A percentile compares a stretch with the other conserved stretches of the same genome.
Evolutionary conservation across 257 asterid species (phyloP).

Genomic region (Salvia splendens): DNA sequence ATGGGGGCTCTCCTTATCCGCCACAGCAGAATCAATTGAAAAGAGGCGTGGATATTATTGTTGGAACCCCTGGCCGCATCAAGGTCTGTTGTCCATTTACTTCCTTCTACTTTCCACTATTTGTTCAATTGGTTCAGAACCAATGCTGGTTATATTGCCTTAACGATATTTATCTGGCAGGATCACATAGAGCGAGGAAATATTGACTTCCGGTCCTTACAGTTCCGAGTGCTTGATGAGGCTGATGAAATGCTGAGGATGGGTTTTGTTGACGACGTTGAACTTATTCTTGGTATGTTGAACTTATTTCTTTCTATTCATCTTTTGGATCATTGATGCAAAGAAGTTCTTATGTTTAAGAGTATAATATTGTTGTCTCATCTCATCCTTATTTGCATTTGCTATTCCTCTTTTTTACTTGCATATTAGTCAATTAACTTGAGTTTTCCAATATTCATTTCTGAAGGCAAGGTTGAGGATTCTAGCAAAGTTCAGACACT

Average conservation of each 20-base stretch:
- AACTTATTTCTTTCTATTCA: neutral
- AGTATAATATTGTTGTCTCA: neutral
- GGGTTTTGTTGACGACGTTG: slow-evolving; percentile 99
- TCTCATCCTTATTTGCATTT: slow-evolving; percentile 3
- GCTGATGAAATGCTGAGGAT: slow-evolving; percentile 99
- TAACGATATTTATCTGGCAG: slow-evolving; percentile 41
- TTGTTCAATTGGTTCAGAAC: neutral
- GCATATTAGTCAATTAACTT: slow-evolving; percentile 2
- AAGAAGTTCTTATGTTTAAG: neutral
- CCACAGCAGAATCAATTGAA: slow-evolving; percentile 60
- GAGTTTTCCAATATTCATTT: slow-evolving; percentile 17
- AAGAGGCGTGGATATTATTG: slow-evolving; percentile 83
- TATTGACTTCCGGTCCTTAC: slow-evolving; percentile 68
- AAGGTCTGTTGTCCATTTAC: slow-evolving; percentile 48
- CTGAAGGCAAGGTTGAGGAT: slow-evolving; percentile 81
- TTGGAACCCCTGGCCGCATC: slow-evolving; percentile 95
- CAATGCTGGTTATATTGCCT: slow-evolving; percentile 11
- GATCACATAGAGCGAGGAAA: slow-evolving; percentile 85
- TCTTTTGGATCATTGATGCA: neutral
- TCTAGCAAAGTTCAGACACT: slow-evolving; percentile 87
- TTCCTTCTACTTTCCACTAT: neutral
- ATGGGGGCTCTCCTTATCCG: slow-evolving; percentile 78
- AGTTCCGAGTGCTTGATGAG: slow-evolving; percentile 96
- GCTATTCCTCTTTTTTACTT: neutral
- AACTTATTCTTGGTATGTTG: slow-evolving; percentile 79